Evolutionary conservation across 2,329 filamentous ascomycete genomes (phyloP).

Genomic region (Neonectria hederae): DNA sequence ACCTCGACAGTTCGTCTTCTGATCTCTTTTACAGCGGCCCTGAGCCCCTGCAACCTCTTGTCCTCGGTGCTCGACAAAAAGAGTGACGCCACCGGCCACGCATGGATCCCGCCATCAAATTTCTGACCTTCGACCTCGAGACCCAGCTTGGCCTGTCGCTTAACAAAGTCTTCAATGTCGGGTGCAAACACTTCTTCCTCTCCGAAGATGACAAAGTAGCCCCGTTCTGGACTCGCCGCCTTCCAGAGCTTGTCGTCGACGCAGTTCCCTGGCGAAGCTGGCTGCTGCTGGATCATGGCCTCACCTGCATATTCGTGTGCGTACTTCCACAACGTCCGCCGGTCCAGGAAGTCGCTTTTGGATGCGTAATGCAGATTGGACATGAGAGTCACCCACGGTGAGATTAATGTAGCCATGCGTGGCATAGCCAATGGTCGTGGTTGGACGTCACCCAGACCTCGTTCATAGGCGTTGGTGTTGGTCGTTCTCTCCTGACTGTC

Average conservation of each 20-base stretch:
- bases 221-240: constrained; percentile 70
- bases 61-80: constrained; percentile 61
- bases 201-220: constrained; percentile 77
- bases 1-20: constrained; percentile 44
- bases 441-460: constrained; percentile 23
- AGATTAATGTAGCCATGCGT: constrained; percentile 75
- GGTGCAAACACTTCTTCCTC: constrained; percentile 80
- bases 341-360: constrained; percentile 78
- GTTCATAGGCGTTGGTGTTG: constrained; percentile 21
- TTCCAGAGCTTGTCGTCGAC: constrained; percentile 73
- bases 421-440: constrained; percentile 44
- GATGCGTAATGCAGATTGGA: constrained; percentile 75
- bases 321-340: constrained; percentile 72
- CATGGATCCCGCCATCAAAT: constrained; percentile 76
- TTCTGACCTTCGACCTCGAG: constrained; percentile 66
- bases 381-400: constrained; percentile 81
- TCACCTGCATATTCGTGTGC: constrained; percentile 72
- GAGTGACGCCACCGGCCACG: constrained; percentile 80
- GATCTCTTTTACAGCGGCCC: constrained; percentile 51
- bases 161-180: constrained; percentile 71
- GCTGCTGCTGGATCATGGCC: constrained; percentile 45
- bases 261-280: constrained; percentile 74
- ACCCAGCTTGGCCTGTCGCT: constrained; percentile 62
- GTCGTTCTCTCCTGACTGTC: constrained; percentile 34
- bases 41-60: constrained; percentile 63